Conservation (phyloP, 2,329 filamentous ascomycete genomes). For the Colletotrichum liriopes region DNA sequence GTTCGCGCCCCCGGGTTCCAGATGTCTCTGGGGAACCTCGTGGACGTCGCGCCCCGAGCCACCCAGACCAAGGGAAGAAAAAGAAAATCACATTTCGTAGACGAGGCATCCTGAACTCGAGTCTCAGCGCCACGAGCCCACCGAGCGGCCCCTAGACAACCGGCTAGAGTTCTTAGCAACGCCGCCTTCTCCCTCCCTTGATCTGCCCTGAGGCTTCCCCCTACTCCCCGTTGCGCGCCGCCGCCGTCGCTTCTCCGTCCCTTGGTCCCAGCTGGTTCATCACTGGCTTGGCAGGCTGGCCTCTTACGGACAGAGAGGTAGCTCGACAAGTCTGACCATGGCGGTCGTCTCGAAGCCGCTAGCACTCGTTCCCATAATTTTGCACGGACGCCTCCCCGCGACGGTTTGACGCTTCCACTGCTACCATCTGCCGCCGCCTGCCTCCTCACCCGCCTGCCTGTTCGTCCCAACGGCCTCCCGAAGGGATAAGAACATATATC, state of each 20-base stretch:
- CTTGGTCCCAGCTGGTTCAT: background rate
- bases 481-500: conserved; percentile 37
- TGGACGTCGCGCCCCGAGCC: conserved; percentile 31
- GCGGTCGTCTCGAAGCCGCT: conserved; percentile 28
- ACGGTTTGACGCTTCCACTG: conserved; percentile 41
- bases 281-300: background rate
- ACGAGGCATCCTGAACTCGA: conserved; percentile 17
- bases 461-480: conserved; percentile 29
- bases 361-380: conserved; percentile 35
- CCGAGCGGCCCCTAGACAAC: conserved; percentile 32
- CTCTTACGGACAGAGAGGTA: conserved; percentile 12
- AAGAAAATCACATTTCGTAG: conserved; percentile 7
- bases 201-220: conserved; percentile 25
- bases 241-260: conserved; percentile 9
- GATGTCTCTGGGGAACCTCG: conserved; percentile 34
- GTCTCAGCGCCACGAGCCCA: conserved; percentile 38
- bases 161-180: conserved; percentile 32
- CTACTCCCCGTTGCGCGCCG: conserved; percentile 6
- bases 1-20: conserved; percentile 11
- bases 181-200: conserved; percentile 39
- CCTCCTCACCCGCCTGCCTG: conserved; percentile 36
- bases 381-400: conserved; percentile 42
- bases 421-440: conserved; percentile 30
- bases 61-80: conserved; percentile 7
- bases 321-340: conserved; percentile 25